These are phyloP conservation scores for Candida taoyuanica DNA, from an alignment of 805 yeast genomes.

Conservation along the genomic window DNA sequence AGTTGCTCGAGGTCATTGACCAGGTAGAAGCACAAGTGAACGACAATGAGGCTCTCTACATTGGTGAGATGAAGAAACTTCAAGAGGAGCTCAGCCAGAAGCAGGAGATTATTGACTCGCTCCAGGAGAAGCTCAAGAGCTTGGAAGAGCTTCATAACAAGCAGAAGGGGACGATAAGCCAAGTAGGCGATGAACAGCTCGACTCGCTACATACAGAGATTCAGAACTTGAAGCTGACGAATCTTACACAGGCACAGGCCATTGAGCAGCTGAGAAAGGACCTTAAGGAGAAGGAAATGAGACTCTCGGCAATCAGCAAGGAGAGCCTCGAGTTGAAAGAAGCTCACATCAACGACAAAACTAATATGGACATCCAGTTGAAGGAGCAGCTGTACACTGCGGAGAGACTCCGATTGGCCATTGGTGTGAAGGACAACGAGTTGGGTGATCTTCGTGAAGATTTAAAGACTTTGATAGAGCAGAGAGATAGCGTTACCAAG, in stretches of 20 bases:
- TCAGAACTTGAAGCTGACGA: conserved; percentile 28
- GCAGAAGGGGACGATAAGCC: conserved; percentile 17
- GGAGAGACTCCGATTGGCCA: conserved; percentile 3
- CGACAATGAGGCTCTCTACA: conserved; percentile 48
- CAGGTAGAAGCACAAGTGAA: conserved; percentile 49
- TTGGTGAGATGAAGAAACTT: conserved; percentile 39
- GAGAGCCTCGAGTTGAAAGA: conserved; percentile 29
- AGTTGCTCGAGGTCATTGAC: conserved; percentile 54
- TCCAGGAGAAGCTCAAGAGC: conserved; percentile 24
- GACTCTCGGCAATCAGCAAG: conserved; percentile 9
- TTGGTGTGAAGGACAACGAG: conserved; percentile 12
- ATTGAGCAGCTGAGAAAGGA: conserved; percentile 24
- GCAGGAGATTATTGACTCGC: conserved; percentile 22
- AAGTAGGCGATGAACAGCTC: conserved; percentile 28
- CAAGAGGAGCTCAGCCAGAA: conserved; percentile 26
- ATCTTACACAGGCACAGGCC: conserved; percentile 27
- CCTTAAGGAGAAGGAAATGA: conserved; percentile 14
- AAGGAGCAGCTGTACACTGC: conserved; percentile 4
- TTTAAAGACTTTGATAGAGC: conserved; percentile 1
- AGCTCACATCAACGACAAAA: conserved; percentile 16
- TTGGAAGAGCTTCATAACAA: conserved; percentile 14
- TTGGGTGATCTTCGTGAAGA: conserved; percentile 3
- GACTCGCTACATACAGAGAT: conserved; percentile 31
- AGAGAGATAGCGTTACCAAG: conserved; percentile 1
- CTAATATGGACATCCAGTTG: conserved; percentile 8